Evolutionary conservation across 2,329 filamentous ascomycete genomes (phyloP).

Genomic region (Penicillium sp.): DNA sequence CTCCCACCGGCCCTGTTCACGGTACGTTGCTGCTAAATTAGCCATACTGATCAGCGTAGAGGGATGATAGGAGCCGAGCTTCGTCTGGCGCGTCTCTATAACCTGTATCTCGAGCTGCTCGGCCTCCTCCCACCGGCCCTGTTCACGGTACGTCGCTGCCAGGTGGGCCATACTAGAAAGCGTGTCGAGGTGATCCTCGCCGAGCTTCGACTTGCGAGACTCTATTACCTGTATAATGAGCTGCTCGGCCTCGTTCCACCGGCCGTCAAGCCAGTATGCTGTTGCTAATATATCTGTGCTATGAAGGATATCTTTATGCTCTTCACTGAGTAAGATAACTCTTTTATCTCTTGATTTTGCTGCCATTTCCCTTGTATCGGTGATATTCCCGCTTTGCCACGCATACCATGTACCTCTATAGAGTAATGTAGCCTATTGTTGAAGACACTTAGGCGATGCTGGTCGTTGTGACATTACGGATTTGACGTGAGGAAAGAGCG

Average conservation of each 20-base stretch:
- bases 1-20: not conserved
- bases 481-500: not conserved
- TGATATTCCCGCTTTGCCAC: not conserved
- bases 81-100: not conserved
- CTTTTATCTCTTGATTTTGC: not conserved
- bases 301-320: not conserved
- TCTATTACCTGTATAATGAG: not conserved
- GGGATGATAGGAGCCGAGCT: not conserved
- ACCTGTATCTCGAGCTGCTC: not conserved
- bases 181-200: not conserved
- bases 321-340: not conserved
- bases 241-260: not conserved
- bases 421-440: not conserved
- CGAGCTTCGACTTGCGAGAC: not conserved
- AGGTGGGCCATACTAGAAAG: not conserved
- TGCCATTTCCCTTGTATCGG: not conserved
- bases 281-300: not conserved
- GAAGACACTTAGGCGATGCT: not conserved
- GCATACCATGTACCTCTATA: not conserved
- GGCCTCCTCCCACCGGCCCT: not conserved
- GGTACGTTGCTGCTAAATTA: not conserved
- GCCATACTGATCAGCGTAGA: too few relatives aligned
- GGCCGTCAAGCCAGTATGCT: not conserved
- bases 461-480: not conserved
- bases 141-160: not conserved